Percentiles rank a stretch among this genome's conserved stretches.
These are phyloP conservation scores for Irpex sp. DNA, from an alignment of 1,284 basidiomycete genomes.

Conservation along the genomic window DNA sequence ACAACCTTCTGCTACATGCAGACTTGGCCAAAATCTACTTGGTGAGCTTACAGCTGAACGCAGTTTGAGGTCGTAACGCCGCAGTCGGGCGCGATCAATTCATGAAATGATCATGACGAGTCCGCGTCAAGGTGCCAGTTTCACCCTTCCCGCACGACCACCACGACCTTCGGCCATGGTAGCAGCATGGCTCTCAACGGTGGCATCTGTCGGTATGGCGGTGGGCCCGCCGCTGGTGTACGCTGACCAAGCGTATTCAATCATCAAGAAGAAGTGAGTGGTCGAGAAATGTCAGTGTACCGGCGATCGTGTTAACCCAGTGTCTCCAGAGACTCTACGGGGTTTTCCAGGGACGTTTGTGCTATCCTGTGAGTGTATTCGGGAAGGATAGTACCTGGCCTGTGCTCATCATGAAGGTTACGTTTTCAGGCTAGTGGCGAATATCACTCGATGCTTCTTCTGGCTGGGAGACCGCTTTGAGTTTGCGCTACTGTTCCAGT, in stretches of 20 bases:
- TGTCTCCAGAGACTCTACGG: slow-evolving; percentile 66
- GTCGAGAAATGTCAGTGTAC: slow-evolving; percentile 6
- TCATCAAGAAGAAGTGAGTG: slow-evolving; percentile 63
- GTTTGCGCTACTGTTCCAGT: slow-evolving; percentile 71
- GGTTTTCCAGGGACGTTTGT: slow-evolving; percentile 82
- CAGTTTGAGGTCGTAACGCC: no score
- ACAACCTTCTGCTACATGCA: no score
- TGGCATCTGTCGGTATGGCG: slow-evolving; percentile 68
- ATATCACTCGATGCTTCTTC: slow-evolving; percentile 84
- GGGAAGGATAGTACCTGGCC: slow-evolving; percentile 1
- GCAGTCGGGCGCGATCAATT: neutral
- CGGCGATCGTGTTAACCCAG: slow-evolving; percentile 17
- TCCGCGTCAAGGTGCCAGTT: neutral
- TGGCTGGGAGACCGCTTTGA: slow-evolving; percentile 85
- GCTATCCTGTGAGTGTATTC: slow-evolving; percentile 58
- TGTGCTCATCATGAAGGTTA: neutral
- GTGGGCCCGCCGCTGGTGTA: slow-evolving; percentile 76
- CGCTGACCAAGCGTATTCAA: slow-evolving; percentile 73
- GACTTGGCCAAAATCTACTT: no score
- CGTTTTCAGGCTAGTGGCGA: slow-evolving; percentile 61
- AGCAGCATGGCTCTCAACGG: slow-evolving; percentile 49
- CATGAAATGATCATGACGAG: neutral
- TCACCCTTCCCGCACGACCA: neutral
- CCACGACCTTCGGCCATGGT: slow-evolving; percentile 11
- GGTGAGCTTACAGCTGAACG: no score